Percentiles rank a stretch among this genome's conserved stretches.
Conservation (phyloP, 352 stramenopile species). For the Phytophthora uliginosa region DNA sequence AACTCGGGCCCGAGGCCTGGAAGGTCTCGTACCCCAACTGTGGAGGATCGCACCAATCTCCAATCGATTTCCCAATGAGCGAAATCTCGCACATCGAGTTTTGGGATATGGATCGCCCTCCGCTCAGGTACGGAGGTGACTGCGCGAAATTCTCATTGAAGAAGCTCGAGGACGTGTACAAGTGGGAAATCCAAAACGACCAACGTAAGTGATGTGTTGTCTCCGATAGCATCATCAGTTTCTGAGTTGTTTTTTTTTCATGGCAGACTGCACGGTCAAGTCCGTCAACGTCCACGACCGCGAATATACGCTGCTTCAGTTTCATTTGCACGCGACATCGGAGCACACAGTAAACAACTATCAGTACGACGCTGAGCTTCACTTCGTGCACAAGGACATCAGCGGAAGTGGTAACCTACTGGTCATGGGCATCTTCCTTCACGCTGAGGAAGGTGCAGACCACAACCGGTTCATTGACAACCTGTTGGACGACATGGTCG, state of each 20-base stretch:
- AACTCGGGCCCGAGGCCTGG: not conserved
- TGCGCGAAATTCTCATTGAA: constrained; percentile 23
- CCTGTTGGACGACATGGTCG: constrained; percentile 46
- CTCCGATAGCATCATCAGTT: not conserved
- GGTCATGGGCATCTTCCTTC: constrained; percentile 45
- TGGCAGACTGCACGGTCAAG: constrained; percentile 50
- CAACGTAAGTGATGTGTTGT: not conserved
- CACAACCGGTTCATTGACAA: constrained; percentile 54
- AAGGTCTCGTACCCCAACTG: not conserved
- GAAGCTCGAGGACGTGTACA: not conserved
- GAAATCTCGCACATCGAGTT: constrained; percentile 1
- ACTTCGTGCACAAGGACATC: constrained; percentile 51
- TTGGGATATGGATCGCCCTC: not conserved
- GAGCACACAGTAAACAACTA: constrained; percentile 53
- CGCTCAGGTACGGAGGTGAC: constrained; percentile 18
- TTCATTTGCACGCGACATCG: constrained; percentile 47
- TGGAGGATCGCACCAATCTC: not conserved
- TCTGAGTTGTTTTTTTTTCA: not conserved
- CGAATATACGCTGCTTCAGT: constrained; percentile 57
- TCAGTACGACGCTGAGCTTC: constrained; percentile 44
- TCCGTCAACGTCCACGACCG: constrained; percentile 42
- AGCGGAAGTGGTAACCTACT: constrained; percentile 25
- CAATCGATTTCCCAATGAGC: not conserved
- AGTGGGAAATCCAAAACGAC: not conserved
- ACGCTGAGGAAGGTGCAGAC: constrained; percentile 30